These are phyloP conservation scores for Xylaria grammica DNA, from an alignment of 495 filamentous ascomycete genomes.

Conservation along the genomic window DNA sequence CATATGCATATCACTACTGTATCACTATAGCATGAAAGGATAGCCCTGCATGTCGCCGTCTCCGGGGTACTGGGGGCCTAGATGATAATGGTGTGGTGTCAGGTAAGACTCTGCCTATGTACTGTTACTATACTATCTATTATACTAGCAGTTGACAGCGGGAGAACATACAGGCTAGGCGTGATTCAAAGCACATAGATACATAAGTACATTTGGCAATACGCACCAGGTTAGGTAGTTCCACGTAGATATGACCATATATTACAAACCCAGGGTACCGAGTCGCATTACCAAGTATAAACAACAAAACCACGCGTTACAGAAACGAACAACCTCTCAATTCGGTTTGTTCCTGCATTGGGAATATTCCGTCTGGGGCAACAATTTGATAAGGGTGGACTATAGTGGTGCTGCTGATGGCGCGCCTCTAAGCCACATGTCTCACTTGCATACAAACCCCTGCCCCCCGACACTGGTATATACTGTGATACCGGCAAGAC, in stretches of 20 bases:
- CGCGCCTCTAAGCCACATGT: conserved; percentile 18
- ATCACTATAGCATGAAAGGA: neutral
- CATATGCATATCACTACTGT: neutral
- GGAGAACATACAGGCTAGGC: too few relatives aligned
- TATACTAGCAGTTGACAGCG: too few relatives aligned
- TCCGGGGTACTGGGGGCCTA: too few relatives aligned
- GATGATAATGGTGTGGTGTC: neutral
- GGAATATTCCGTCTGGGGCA: conserved; percentile 5
- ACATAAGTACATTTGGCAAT: too few relatives aligned
- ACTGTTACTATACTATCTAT: too few relatives aligned
- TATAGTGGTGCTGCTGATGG: neutral
- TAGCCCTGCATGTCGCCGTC: neutral
- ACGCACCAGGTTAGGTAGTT: too few relatives aligned
- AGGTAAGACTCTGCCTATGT: neutral
- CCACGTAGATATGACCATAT: too few relatives aligned
- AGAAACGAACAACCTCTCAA: neutral
- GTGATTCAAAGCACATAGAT: neutral
- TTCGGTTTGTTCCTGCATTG: conserved; percentile 1
- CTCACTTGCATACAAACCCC: conserved; percentile 12
- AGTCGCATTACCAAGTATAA: neutral
- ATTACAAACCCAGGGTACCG: neutral
- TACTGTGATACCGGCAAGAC: neutral
- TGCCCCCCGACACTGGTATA: neutral
- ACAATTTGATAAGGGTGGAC: conserved; percentile 4
- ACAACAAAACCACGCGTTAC: neutral